phyloP scores from a whole-genome alignment of 1,284 basidiomycete species.

The Fomitiporia mediterranea region DNA sequence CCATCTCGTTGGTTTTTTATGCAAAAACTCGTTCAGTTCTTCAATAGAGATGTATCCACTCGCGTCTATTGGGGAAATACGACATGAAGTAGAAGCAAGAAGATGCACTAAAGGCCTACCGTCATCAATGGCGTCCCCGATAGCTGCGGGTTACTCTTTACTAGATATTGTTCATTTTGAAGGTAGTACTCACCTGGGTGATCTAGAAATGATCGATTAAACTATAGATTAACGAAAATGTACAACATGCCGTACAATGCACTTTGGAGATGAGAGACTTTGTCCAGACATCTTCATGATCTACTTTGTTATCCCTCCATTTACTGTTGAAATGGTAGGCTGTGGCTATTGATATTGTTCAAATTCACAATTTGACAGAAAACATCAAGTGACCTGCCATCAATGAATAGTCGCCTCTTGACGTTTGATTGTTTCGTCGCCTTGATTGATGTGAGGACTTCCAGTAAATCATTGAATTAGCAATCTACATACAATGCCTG shows the following conservation, averaged over 20 bases:
- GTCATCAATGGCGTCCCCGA: conserved; percentile 25
- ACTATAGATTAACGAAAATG: background rate
- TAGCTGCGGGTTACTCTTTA: conserved; percentile 17
- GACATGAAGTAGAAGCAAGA: background rate
- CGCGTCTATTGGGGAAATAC: conserved; percentile 17
- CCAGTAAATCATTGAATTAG: background rate
- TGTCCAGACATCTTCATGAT: conserved; percentile 23
- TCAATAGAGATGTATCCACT: conserved; percentile 25
- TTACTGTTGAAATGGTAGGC: conserved; percentile 22
- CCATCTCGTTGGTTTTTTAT: conserved; percentile 20
- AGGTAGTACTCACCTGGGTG: background rate
- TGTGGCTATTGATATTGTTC: conserved; percentile 12
- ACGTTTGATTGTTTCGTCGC: conserved; percentile 23
- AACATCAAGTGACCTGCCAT: conserved; percentile 5
- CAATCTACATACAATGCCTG: background rate
- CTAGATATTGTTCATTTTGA: background rate
- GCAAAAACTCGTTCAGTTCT: conserved; percentile 23
- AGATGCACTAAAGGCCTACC: conserved; percentile 7
- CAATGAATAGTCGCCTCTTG: conserved; percentile 23
- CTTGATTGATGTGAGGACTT: conserved; percentile 9
- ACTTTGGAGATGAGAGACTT: conserved; percentile 22
- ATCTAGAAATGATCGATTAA: conserved; percentile 1
- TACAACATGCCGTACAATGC: conserved; percentile 19
- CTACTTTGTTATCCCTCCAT: conserved; percentile 19
- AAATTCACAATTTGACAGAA: background rate